Evolutionary conservation across 2,329 filamentous ascomycete species (phyloP), one percentile per base, ranked within the genome.

Genomic region (Tolypocladium ovalisporum): DNA sequence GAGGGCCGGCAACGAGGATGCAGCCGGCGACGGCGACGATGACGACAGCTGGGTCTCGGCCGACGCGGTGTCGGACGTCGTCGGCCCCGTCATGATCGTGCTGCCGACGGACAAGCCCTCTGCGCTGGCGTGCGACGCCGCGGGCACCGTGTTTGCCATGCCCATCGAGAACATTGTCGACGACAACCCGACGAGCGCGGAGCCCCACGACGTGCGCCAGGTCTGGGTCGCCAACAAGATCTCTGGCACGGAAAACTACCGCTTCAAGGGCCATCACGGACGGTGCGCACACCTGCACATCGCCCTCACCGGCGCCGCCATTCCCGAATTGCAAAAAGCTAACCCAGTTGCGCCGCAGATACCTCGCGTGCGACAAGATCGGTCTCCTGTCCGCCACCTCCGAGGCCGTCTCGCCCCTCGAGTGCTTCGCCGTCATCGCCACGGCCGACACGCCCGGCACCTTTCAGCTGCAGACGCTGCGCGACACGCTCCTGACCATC

Each of bases 41-140:
- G 92, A 96, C 68, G 90, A 96, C 72, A 90, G 83, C 70, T 99
- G 94, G 94, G 91, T 97, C 5, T 89, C 86, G 5, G 92, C 91
- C 63, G 91, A 96, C 61, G 76, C 76, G 3, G 73, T 85, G 13
- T 77, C 76, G 58, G 93, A 97, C 68, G 80, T 97, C 44, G 78
- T 85, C 3, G 94, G 93, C 0, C 93, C 94, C 1, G 75, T 96
- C 55, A 79, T 97, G 66, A 78, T 97, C 56, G 88, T 96, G 1
- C 76, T 97, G 6, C 87, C 91, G 2, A 89, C 89, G 1, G 82
- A 86, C 12, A 82, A 83, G 1, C 82, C 87, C 0, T 85, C 85
- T 0, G 90, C 89, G 61, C 77, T 97, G 54, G 89, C 92, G 15
- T 92, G 88, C 74, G 94, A 99, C 69, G 84, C 88, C 47, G 87